A percentile compares a stretch with the other conserved stretches of the same genome.
Conservation (phyloP, 2,329 filamentous ascomycete species). For the Fonsecaea multimorphosa region DNA sequence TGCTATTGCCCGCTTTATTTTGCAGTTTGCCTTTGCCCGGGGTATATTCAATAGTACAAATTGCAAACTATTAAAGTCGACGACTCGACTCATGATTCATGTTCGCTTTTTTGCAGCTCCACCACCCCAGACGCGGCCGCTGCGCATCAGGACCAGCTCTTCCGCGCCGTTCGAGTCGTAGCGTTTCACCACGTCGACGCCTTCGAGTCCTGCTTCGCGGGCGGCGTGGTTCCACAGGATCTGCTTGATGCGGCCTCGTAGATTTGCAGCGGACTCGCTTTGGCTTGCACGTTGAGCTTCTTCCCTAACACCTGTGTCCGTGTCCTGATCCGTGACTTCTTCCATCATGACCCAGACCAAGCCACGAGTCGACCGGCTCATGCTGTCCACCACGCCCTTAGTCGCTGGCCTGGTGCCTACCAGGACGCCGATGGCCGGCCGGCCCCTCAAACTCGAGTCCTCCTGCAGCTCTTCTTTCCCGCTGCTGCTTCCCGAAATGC, state of each 20-base stretch:
- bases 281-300: background rate
- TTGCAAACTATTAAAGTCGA: background rate
- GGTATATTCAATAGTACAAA: background rate
- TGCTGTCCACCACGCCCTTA: conserved; percentile 74
- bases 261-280: background rate
- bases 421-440: conserved; percentile 66
- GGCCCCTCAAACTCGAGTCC: background rate
- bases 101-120: no score
- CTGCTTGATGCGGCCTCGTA: conserved; percentile 45
- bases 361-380: conserved; percentile 70
- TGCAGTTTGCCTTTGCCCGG: conserved; percentile 7
- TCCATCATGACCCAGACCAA: conserved; percentile 66
- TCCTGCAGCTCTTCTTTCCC: background rate
- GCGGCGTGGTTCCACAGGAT: conserved; percentile 54
- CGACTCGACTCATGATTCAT: background rate
- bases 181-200: conserved; percentile 48
- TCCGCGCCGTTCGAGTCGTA: conserved; percentile 38
- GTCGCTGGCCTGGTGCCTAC: conserved; percentile 74
- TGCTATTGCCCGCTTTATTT: conserved; percentile 7
- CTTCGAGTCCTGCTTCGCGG: conserved; percentile 47
- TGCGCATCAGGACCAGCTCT: conserved; percentile 29
- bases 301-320: background rate
- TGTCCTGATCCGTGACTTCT: conserved; percentile 43
- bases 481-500: background rate
- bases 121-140: conserved; percentile 18